phyloP scores from a whole-genome alignment of 139 green algal species.

The Coelastrella sp. region DNA sequence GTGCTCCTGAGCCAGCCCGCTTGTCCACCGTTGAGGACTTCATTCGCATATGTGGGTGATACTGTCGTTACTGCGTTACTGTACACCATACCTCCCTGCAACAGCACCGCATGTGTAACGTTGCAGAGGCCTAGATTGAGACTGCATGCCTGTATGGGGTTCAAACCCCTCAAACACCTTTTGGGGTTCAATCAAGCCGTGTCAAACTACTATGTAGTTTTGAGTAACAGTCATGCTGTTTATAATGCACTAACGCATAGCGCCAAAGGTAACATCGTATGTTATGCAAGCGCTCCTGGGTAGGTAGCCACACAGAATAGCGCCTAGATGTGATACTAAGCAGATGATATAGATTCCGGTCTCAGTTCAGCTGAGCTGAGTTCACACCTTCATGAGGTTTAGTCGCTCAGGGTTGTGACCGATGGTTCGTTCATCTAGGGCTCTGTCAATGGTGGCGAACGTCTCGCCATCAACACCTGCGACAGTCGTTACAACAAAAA shows the following conservation, averaged over 20 bases:
- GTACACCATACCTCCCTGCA: conserved; percentile 92
- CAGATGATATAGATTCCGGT: not conserved
- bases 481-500: no score
- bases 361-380: not conserved
- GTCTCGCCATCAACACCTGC: no score
- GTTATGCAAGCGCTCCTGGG: no score
- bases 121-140: not conserved
- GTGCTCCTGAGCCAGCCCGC: conserved; percentile 88
- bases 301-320: no score
- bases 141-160: no score
- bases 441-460: conserved; percentile 85
- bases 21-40: conserved; percentile 85
- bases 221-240: not conserved
- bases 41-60: conserved; percentile 90
- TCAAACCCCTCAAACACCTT: no score
- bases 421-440: conserved; percentile 96
- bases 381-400: conserved; percentile 90
- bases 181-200: no score
- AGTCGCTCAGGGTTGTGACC: conserved; percentile 98
- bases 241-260: not conserved
- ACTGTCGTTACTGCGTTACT: conserved; percentile 94
- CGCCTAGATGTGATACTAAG: no score
- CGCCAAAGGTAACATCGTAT: not conserved
- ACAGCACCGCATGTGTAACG: not conserved
- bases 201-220: no score